phyloP scores from a whole-genome alignment of 2,329 filamentous ascomycete species.

The Drechslerella dactyloides region DNA sequence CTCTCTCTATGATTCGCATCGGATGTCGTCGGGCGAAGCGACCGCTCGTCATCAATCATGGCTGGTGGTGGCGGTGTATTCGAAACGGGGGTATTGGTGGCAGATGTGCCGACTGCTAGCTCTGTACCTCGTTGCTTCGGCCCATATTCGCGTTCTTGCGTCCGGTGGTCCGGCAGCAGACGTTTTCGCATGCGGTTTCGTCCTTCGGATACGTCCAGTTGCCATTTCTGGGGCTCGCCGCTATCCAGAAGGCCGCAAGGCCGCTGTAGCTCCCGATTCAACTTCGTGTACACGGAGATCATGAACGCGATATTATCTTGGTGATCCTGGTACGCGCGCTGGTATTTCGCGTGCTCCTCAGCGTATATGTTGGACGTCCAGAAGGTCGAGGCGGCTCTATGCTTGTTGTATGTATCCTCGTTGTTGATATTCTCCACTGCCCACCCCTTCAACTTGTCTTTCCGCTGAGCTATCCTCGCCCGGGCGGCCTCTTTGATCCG shows the following conservation, averaged over 20 bases:
- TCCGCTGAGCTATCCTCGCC: constrained; percentile 73
- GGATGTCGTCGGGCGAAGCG: constrained; percentile 33
- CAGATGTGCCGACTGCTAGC: constrained; percentile 51
- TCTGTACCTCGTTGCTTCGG: constrained; percentile 75
- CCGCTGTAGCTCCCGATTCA: constrained; percentile 77
- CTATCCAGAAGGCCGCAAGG: constrained; percentile 82
- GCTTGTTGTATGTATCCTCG: constrained; percentile 76
- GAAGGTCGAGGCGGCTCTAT: constrained; percentile 82
- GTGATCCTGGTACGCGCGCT: constrained; percentile 86
- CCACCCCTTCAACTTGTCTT: constrained; percentile 83
- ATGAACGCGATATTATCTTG: constrained; percentile 86
- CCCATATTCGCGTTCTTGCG: constrained; percentile 75
- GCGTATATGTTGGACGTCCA: constrained; percentile 97
- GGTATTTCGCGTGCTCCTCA: constrained; percentile 89
- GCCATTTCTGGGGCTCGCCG: constrained; percentile 74
- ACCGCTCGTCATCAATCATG: constrained; percentile 54
- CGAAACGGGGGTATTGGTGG: constrained; percentile 16
- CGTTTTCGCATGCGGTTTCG: constrained; percentile 92
- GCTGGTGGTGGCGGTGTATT: constrained; percentile 51
- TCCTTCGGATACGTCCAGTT: constrained; percentile 92
- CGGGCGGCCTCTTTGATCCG: constrained; percentile 78
- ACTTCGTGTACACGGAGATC: constrained; percentile 74
- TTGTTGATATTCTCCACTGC: constrained; percentile 70
- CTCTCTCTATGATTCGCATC: constrained; percentile 51
- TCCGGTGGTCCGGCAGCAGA: constrained; percentile 76